Conservation (phyloP, 345 rosid species). For the Citrus hindsii region DNA sequence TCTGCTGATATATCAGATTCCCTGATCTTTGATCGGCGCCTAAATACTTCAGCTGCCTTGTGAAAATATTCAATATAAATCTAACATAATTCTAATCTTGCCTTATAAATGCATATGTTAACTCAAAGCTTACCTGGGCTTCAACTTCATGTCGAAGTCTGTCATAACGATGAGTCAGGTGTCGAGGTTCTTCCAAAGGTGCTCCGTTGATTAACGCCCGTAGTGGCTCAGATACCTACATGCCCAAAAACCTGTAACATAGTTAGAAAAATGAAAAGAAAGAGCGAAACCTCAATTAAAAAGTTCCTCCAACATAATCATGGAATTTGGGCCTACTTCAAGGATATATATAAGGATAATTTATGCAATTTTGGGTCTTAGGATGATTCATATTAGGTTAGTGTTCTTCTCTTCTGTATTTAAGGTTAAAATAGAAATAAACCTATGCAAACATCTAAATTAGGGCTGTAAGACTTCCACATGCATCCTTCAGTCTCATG, state of each 20-base stretch:
- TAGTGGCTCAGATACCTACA: neutral
- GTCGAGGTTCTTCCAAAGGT: too few relatives aligned
- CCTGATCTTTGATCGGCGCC: too few relatives aligned
- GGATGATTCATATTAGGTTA: neutral
- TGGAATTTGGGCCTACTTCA: neutral
- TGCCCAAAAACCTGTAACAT: neutral
- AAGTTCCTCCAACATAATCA: neutral
- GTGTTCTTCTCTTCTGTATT: neutral
- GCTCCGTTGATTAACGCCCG: conserved; percentile 16
- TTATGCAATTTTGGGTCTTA: neutral
- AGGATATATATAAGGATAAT: neutral
- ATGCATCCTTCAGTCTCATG: neutral
- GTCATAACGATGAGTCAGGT: too few relatives aligned
- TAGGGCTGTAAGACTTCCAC: neutral
- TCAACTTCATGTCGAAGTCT: too few relatives aligned
- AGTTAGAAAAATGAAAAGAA: conserved; percentile 21
- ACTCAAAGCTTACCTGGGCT: too few relatives aligned
- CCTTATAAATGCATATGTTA: too few relatives aligned
- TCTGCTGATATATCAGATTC: too few relatives aligned
- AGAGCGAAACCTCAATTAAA: neutral
- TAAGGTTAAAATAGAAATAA: neutral
- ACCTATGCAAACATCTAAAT: neutral
- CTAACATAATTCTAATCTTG: too few relatives aligned
- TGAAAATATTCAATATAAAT: too few relatives aligned
- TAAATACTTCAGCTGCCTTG: too few relatives aligned